phyloP scores from a whole-genome alignment of 1,139 yeast genomes.

The Yamadazyma diospyri region DNA sequence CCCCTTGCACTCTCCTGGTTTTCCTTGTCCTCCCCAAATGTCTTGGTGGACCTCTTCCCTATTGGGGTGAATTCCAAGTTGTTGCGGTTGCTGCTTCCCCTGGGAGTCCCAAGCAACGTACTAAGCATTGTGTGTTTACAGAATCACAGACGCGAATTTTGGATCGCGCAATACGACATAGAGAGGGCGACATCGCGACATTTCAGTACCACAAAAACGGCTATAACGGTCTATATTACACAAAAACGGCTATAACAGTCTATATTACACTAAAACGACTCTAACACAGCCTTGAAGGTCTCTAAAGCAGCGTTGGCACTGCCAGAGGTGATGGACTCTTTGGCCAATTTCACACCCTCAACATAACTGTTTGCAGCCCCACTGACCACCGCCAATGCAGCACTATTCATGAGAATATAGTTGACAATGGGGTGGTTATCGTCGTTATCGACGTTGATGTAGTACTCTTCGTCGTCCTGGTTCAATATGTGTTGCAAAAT shows the following conservation, averaged over 20 bases:
- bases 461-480: conserved; percentile 46
- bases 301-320: conserved; percentile 59
- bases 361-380: conserved; percentile 68
- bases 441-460: conserved; percentile 21
- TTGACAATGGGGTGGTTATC: conserved; percentile 67
- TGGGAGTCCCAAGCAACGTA: conserved; percentile 27
- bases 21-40: neutral
- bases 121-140: conserved; percentile 6
- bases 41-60: conserved; percentile 18
- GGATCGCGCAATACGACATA: too few species aligned
- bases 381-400: conserved; percentile 78
- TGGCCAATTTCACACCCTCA: conserved; percentile 75
- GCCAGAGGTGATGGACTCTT: conserved; percentile 63
- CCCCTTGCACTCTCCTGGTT: neutral
- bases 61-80: conserved; percentile 43
- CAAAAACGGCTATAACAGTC: too few species aligned
- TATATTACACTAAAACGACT: too few species aligned
- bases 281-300: conserved; percentile 44
- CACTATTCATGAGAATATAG: conserved; percentile 82
- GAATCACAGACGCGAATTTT: conserved; percentile 4
- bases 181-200: too few species aligned
- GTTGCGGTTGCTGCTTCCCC: conserved; percentile 10
- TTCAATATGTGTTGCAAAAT: conserved; percentile 54
- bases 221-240: too few species aligned
- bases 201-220: too few species aligned